A percentile compares a stretch with the other conserved stretches of the same genome.
Conservation (phyloP, 768 basidiomycete genomes). For the Mycena haematopus region DNA sequence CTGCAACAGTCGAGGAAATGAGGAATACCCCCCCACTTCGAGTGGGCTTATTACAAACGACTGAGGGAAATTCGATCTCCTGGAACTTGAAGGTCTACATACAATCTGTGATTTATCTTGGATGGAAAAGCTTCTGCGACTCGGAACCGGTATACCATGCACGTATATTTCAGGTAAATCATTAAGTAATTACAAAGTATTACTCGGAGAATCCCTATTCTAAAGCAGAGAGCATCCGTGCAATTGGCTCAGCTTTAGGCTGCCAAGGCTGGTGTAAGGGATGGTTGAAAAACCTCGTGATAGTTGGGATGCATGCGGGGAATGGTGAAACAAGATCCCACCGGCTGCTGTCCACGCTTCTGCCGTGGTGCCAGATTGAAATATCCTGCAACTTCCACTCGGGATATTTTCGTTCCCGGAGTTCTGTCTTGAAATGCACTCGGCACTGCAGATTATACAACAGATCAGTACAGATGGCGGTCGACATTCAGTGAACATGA, state of each 20-base stretch:
- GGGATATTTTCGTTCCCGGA: background rate
- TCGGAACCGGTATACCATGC: no score
- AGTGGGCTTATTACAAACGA: no score
- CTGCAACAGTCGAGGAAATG: no score
- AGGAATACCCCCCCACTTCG: no score
- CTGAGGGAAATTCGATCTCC: no score
- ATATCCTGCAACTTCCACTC: conserved; percentile 18
- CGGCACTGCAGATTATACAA: background rate
- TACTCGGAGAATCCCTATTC: no score
- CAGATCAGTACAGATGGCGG: no score
- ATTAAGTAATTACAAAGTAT: no score
- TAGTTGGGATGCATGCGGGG: conserved; percentile 3
- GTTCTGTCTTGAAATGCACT: background rate
- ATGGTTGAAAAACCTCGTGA: conserved; percentile 7
- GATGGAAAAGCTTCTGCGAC: no score
- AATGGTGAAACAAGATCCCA: conserved; percentile 18
- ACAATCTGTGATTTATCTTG: no score
- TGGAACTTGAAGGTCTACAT: no score
- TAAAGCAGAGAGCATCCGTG: conserved; percentile 4
- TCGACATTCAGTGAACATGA: background rate
- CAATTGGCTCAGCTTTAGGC: background rate
- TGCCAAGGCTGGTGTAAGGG: background rate
- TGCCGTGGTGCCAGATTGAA: conserved; percentile 17
- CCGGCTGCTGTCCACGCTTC: conserved; percentile 21
- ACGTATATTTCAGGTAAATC: no score